These are phyloP conservation scores for Pyrus hybrid DNA, from an alignment of 331 rosid genomes.

Conservation along the genomic window DNA sequence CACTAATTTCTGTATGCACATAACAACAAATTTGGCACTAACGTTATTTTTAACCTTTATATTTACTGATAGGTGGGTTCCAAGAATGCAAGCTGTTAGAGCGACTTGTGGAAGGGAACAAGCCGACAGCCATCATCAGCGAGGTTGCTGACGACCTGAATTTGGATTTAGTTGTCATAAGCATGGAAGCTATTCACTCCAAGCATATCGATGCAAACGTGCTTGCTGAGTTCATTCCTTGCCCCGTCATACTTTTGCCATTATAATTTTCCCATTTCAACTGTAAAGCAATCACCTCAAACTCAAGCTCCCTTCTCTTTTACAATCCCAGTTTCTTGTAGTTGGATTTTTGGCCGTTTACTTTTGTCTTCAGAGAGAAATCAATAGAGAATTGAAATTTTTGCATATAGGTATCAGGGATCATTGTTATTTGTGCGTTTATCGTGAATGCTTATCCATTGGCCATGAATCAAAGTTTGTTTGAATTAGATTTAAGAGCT, in stretches of 20 bases:
- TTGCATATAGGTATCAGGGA: neutral
- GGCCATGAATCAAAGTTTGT: neutral
- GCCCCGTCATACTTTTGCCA: conserved; percentile 87
- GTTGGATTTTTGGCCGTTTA: neutral
- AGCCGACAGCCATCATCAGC: conserved; percentile 81
- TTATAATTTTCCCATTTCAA: conserved; percentile 17
- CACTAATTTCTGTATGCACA: neutral
- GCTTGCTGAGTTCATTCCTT: conserved; percentile 88
- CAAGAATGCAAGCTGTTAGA: conserved; percentile 69
- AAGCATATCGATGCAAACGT: conserved; percentile 91
- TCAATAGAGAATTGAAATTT: neutral
- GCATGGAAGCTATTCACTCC: conserved; percentile 96
- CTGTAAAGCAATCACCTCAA: neutral
- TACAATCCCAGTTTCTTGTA: neutral
- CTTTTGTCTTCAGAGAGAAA: neutral
- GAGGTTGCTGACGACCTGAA: conserved; percentile 93
- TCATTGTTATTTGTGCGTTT: neutral
- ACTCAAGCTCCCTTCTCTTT: neutral
- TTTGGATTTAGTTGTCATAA: conserved; percentile 76
- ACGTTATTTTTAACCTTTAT: conserved; percentile 1
- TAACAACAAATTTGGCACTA: neutral
- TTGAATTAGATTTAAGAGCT: neutral
- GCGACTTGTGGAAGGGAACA: conserved; percentile 80
- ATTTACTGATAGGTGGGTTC: conserved; percentile 52
- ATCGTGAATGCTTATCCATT: neutral